phyloP scores from a whole-genome alignment of 257 asterid species.

The Ligustrum vulgare region DNA sequence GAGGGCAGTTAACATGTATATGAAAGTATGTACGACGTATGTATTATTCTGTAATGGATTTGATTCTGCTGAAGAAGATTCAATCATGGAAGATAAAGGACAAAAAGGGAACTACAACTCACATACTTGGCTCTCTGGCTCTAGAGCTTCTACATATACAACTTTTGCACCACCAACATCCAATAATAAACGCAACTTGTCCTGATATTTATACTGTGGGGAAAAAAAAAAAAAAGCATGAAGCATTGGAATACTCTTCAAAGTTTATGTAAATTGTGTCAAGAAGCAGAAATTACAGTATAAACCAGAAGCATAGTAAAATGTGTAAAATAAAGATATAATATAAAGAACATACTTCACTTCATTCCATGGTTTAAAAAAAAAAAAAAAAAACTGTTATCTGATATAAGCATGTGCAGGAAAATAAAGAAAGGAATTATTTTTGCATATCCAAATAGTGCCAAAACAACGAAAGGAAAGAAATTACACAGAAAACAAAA shows the following conservation, averaged over 20 bases:
- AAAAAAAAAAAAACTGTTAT: not conserved
- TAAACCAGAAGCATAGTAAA: not conserved
- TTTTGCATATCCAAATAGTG: not conserved
- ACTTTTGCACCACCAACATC: slow-evolving; percentile 80
- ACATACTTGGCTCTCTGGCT: slow-evolving; percentile 49
- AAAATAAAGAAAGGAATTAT: not conserved
- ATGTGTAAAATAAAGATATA: not conserved
- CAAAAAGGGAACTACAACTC: slow-evolving; percentile 15
- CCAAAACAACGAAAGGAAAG: not conserved
- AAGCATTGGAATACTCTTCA: slow-evolving; percentile 11
- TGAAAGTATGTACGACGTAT: not conserved
- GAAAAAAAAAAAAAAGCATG: slow-evolving; percentile 15
- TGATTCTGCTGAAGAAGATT: slow-evolving; percentile 1
- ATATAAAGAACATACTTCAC: not conserved
- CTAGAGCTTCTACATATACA: slow-evolving; percentile 46
- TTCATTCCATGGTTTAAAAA: not conserved
- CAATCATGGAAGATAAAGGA: slow-evolving; percentile 18
- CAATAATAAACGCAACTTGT: slow-evolving; percentile 63
- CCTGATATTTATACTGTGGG: slow-evolving; percentile 73
- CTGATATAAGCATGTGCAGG: not conserved
- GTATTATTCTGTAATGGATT: slow-evolving; percentile 11
- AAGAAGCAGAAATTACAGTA: slow-evolving; percentile 11
- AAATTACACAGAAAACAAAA: not conserved
- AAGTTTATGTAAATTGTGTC: slow-evolving; percentile 13
- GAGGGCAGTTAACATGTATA: slow-evolving; percentile 6